phyloP scores from a whole-genome alignment of 192 early-diverging fungal genomes.

The Rhizophlyctis rosea region DNA sequence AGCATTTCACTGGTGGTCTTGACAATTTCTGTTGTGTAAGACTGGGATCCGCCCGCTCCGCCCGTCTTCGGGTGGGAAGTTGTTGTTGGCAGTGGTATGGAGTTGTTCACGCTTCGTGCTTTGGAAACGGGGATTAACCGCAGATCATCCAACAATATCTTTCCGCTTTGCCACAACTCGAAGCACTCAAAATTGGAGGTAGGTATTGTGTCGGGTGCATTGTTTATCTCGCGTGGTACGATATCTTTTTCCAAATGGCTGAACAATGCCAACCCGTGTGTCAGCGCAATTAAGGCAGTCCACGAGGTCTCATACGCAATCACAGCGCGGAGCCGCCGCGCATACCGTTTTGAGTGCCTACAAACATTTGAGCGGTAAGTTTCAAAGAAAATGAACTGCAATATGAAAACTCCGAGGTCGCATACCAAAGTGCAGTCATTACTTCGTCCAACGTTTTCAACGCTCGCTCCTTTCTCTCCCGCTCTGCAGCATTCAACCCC shows the following conservation, averaged over 20 bases:
- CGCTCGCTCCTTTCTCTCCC: conserved; percentile 40
- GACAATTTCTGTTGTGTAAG: conserved; percentile 9
- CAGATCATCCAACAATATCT: conserved; percentile 15
- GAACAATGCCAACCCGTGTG: conserved; percentile 28
- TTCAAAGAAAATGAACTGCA: no score
- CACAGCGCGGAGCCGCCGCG: conserved; percentile 25
- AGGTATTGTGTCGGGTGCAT: background rate
- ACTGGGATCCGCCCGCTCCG: background rate
- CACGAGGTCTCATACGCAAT: conserved; percentile 29
- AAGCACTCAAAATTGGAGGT: no score
- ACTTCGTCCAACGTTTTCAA: conserved; percentile 27
- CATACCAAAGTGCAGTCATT: conserved; percentile 32
- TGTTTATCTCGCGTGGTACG: conserved; percentile 3
- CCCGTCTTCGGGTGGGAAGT: background rate
- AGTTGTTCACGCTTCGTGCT: no score
- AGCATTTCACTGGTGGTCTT: conserved; percentile 31
- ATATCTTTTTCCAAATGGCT: conserved; percentile 24
- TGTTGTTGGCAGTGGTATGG: no score
- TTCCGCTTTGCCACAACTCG: conserved; percentile 21
- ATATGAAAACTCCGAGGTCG: no score
- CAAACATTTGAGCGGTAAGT: no score
- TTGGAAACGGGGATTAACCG: background rate
- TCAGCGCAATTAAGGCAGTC: conserved; percentile 8
- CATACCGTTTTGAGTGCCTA: no score
- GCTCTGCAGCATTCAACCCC: conserved; percentile 20